Conservation (phyloP, 148 eudicot genomes). For the Beta vulgaris region DNA sequence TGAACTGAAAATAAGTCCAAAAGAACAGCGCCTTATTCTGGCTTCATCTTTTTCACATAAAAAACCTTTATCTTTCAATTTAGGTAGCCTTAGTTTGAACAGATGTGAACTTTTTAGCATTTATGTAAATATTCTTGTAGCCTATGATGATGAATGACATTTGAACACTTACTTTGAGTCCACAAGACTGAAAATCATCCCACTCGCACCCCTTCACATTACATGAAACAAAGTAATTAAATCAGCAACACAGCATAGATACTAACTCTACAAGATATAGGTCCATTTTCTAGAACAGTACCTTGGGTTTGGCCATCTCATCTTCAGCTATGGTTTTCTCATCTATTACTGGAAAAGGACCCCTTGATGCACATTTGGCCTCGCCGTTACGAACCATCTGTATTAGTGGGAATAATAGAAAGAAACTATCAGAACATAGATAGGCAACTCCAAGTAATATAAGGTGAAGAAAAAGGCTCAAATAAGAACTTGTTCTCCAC, state of each 20-base stretch:
- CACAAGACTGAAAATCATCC: slow-evolving; percentile 15
- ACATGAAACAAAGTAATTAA: slow-evolving; percentile 8
- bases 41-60: too few relatives aligned
- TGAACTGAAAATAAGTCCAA: too few relatives aligned
- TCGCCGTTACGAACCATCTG: slow-evolving; percentile 92
- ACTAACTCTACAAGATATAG: not conserved
- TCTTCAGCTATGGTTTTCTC: slow-evolving; percentile 66
- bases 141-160: not conserved
- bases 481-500: too few relatives aligned
- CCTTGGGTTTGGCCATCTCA: slow-evolving; percentile 38
- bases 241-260: not conserved
- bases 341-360: slow-evolving; percentile 41
- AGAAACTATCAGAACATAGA: too few relatives aligned
- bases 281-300: slow-evolving; percentile 10
- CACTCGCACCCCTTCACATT: slow-evolving; percentile 25
- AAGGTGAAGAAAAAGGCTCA: too few relatives aligned
- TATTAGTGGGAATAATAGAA: not conserved
- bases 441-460: too few relatives aligned
- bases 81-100: too few relatives aligned
- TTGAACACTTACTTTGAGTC: slow-evolving; percentile 20
- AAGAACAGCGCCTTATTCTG: too few relatives aligned
- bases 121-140: too few relatives aligned
- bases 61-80: too few relatives aligned
- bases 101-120: too few relatives aligned
- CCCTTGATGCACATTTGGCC: slow-evolving; percentile 59